phyloP scores from a whole-genome alignment of 352 stramenopile genomes.

The Stramenopiles sp. region DNA sequence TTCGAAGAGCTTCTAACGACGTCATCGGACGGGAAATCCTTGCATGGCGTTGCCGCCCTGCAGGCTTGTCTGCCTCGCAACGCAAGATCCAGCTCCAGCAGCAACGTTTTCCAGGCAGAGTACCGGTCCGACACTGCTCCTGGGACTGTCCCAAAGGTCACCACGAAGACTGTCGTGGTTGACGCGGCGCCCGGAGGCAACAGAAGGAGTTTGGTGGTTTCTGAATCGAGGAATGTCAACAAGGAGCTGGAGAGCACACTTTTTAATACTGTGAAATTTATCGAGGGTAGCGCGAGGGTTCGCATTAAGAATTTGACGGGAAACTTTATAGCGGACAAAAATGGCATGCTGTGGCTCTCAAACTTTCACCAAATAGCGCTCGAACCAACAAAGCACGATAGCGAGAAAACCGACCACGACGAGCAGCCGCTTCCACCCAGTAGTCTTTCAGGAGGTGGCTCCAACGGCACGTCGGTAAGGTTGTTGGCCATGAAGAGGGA shows the following conservation, averaged over 20 bases:
- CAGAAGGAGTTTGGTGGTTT: not conserved
- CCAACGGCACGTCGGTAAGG: not conserved
- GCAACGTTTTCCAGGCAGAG: not conserved
- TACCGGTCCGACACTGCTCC: not conserved
- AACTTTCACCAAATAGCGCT: not conserved
- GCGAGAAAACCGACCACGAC: not conserved
- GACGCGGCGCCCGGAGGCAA: not conserved
- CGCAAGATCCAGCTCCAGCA: not conserved
- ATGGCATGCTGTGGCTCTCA: not conserved
- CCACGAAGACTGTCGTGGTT: not conserved
- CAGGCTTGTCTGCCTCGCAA: not conserved
- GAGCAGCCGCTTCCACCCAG: not conserved
- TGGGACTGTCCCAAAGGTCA: not conserved
- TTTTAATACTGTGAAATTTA: conserved; percentile 1
- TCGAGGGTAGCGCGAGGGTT: not conserved
- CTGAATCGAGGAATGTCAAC: not conserved
- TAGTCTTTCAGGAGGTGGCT: too few relatives aligned
- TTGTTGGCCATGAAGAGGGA: not conserved
- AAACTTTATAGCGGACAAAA: conserved; percentile 4
- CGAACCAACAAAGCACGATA: not conserved
- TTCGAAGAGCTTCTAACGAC: not conserved
- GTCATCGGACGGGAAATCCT: not conserved
- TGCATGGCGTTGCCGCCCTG: not conserved
- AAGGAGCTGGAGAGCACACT: not conserved
- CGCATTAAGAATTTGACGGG: not conserved